phyloP scores from a whole-genome alignment of 306 rosid species.

The Erythrophleum fordii region DNA sequence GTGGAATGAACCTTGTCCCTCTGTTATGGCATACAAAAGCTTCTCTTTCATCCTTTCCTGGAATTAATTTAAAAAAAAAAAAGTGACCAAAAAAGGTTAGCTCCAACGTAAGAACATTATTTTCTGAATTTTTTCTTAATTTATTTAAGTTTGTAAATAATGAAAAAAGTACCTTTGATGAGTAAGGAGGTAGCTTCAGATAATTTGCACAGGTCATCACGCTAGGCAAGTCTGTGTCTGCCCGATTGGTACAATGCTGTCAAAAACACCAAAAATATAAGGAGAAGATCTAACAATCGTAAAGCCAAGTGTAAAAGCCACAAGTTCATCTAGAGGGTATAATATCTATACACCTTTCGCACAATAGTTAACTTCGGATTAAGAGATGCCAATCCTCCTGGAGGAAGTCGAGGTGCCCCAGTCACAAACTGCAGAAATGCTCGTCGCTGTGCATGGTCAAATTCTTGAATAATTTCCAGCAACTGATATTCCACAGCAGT shows the following conservation, averaged over 20 bases:
- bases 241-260: conserved; percentile 76
- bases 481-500: conserved; percentile 53
- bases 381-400: conserved; percentile 96
- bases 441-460: conserved; percentile 66
- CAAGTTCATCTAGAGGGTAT: background rate
- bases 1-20: conserved; percentile 99
- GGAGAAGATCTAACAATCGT: conserved; percentile 17
- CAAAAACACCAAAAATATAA: conserved; percentile 25
- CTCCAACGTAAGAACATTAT: background rate
- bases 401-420: conserved; percentile 95
- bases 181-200: conserved; percentile 95
- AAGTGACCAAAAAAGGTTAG: conserved; percentile 3
- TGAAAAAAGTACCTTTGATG: conserved; percentile 68
- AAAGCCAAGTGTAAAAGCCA: background rate
- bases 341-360: conserved; percentile 64
- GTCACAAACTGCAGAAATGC: conserved; percentile 98
- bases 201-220: conserved; percentile 99
- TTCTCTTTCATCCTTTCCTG: conserved; percentile 97
- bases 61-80: conserved; percentile 34
- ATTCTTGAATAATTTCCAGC: conserved; percentile 82
- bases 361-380: conserved; percentile 95
- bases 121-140: background rate
- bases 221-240: conserved; percentile 87
- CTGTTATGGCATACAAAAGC: conserved; percentile 85
- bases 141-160: conserved; percentile 17